Evolutionary conservation across 305 asterid genomes (phyloP).

Genomic region (Fraxinus latifolia): DNA sequence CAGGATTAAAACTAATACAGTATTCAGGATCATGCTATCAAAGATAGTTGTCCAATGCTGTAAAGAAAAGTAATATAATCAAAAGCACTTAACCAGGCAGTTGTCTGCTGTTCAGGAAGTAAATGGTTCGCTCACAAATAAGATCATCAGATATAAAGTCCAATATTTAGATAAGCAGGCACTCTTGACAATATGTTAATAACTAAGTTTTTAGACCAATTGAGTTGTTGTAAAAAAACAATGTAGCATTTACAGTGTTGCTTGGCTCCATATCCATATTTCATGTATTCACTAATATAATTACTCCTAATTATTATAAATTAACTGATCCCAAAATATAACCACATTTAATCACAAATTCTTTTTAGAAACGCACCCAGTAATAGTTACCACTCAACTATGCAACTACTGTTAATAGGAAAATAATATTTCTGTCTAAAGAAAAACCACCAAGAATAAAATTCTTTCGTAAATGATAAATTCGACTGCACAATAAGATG

Average conservation of each 20-base stretch:
- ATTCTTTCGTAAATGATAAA: not conserved
- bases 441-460: conserved; percentile 3
- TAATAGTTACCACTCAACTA: conserved; percentile 4
- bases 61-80: not conserved
- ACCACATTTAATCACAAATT: not conserved
- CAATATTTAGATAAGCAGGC: conserved; percentile 3
- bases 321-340: conserved; percentile 1
- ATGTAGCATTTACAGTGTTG: not conserved
- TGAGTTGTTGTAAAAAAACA: not conserved
- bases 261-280: not conserved
- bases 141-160: conserved; percentile 6
- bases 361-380: not conserved
- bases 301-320: not conserved
- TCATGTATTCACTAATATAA: not conserved
- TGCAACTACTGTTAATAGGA: not conserved
- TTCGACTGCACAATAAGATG: not conserved
- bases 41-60: not conserved
- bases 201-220: conserved; percentile 15
- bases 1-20: not conserved
- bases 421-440: not conserved
- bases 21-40: not conserved
- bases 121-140: not conserved
- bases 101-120: not conserved
- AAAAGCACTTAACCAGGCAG: not conserved
- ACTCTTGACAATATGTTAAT: conserved; percentile 16